Percentiles rank a stretch among this genome's conserved stretches.
phyloP scores from a whole-genome alignment of 805 yeast genomes.

The Kodamaea jinghongensis region DNA sequence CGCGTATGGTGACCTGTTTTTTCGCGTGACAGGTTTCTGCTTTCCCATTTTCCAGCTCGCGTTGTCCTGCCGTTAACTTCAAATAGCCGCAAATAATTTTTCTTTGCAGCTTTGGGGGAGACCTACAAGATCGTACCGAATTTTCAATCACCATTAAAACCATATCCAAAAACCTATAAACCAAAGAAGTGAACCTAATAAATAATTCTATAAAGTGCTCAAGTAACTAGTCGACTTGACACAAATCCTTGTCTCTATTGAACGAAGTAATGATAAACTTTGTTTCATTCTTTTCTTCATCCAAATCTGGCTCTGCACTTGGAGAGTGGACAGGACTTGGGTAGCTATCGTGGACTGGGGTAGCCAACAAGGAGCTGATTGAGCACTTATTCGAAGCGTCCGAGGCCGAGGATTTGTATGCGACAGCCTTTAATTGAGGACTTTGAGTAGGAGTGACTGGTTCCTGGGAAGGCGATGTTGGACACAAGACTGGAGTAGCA shows the following conservation, averaged over 20 bases:
- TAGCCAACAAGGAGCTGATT: conserved; percentile 13
- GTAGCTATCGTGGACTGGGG: conserved; percentile 26
- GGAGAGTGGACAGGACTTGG: conserved; percentile 35
- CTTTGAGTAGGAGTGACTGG: conserved; percentile 3
- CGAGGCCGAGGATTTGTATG: conserved; percentile 5
- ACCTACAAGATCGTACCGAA: neutral
- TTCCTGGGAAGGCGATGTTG: conserved; percentile 4
- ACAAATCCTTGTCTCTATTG: conserved; percentile 27
- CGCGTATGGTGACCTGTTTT: too few relatives aligned
- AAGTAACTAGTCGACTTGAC: conserved; percentile 14
- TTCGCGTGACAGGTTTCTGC: too few relatives aligned
- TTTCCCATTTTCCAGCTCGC: too few relatives aligned
- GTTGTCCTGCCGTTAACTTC: conserved; percentile 5
- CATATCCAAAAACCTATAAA: conserved; percentile 3
- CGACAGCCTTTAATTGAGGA: conserved; percentile 1
- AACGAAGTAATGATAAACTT: conserved; percentile 36
- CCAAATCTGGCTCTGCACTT: conserved; percentile 14
- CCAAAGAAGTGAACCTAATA: conserved; percentile 8
- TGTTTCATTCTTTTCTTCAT: conserved; percentile 14
- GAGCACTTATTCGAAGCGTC: conserved; percentile 11
- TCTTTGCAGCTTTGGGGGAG: neutral
- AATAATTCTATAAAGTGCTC: too few relatives aligned
- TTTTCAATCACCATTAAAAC: conserved; percentile 1
- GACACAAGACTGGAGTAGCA: conserved; percentile 9
- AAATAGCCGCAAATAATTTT: conserved; percentile 13